Conservation (phyloP, 202 grass and related monocot genomes). For the Schoenoplectus triqueter region DNA sequence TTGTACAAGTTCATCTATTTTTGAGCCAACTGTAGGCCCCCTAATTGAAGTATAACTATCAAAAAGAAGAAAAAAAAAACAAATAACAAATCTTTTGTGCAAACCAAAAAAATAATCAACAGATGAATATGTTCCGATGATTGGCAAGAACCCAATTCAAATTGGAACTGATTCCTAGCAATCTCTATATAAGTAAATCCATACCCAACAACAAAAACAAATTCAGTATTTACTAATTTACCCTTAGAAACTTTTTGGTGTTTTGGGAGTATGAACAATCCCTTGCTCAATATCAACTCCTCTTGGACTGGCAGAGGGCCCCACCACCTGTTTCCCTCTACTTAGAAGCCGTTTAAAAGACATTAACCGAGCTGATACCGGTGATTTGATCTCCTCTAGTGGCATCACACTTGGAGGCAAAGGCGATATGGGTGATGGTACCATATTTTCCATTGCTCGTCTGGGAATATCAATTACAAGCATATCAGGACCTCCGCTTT, state of each 20-base stretch:
- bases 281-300: conserved; percentile 79
- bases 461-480: conserved; percentile 80
- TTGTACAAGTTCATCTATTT: not conserved
- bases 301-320: conserved; percentile 55
- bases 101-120: conserved; percentile 41
- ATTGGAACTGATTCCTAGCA: conserved; percentile 38
- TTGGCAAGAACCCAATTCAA: conserved; percentile 76
- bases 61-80: too few species aligned
- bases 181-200: not conserved
- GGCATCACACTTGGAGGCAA: conserved; percentile 58
- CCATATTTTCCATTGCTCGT: conserved; percentile 30
- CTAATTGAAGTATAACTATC: not conserved
- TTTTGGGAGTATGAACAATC: conserved; percentile 53
- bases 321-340: conserved; percentile 64
- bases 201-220: not conserved
- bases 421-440: conserved; percentile 50
- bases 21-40: not conserved
- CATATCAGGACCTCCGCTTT: conserved; percentile 32
- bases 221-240: too few species aligned
- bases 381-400: conserved; percentile 59
- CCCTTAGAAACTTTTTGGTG: conserved; percentile 48
- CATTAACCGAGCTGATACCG: conserved; percentile 58
- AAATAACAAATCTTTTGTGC: not conserved
- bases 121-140: conserved; percentile 56
- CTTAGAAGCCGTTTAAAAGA: conserved; percentile 69